Base-by-base conservation (phyloP, 371 early-diverging fungal genomes). In the Choanephora cucurbitarum region DNA sequence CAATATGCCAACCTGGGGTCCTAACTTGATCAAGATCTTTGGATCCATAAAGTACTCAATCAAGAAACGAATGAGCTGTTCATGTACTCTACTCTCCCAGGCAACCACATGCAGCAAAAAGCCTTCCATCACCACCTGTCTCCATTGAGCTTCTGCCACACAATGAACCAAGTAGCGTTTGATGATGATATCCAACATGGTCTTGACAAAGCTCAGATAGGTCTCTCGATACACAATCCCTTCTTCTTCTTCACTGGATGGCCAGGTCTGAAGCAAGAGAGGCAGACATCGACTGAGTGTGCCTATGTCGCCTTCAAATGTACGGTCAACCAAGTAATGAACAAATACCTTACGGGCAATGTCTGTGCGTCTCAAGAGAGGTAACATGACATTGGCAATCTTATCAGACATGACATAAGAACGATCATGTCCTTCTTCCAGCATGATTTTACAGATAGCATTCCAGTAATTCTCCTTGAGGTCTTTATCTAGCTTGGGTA, bases 261-360 rank as follows among this genome's bases (percentile, higher is more conserved):
- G 75, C 57, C 79, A 55, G 7, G 82, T 73, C 1, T 66, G 57
- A 5, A 78, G 33, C 7, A 82, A 61, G 11, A 66, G 52, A 0
- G 82, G 80, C 22, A 84, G 40, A 10, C 72, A 70, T 21, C 75
- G 64, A 23, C 55, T 49, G 9, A 84, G 59, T 1, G 77, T 70
- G 10, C 57, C 53, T 10, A 82, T 60, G 50, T 84, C 82, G 15
- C 66, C 60, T 34, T 77, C 72, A 8, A 59, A 28, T 4, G 67
- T 60, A 14, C 75, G 73, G 33, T 79, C 79, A 24, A 81, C 61
- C 3, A 78, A 62, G 44, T 84, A 84, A 34, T 82, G 81, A 4
- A 72, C 74, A 64, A 77, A 70, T 33, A 79, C 73, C 58, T 84
- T 82, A 18, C 84, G 72, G 17, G 82, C 77, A 49, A 81, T 76